Evolutionary conservation across 2,329 filamentous ascomycete genomes (phyloP).

Genomic region (Piedraia hortae): DNA sequence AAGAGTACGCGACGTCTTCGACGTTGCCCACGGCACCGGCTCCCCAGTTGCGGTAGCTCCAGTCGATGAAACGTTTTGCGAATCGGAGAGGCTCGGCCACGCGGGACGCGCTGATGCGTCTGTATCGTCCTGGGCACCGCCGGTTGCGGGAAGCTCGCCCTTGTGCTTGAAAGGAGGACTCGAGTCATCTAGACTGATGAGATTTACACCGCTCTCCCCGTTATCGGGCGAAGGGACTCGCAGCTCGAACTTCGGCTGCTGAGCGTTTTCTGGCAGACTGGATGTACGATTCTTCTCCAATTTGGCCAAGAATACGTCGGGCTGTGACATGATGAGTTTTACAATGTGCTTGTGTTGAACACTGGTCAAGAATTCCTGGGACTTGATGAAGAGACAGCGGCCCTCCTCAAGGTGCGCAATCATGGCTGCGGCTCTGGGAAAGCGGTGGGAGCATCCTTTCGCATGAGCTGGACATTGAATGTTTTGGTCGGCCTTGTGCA

Average conservation of each 20-base stretch:
- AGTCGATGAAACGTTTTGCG: too few species aligned
- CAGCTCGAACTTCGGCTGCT: not conserved
- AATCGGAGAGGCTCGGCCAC: too few species aligned
- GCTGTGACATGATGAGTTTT: constrained; percentile 8
- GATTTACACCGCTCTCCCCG: constrained; percentile 3
- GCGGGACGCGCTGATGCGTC: too few species aligned
- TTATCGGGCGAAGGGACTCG: constrained; percentile 2
- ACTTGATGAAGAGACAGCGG: constrained; percentile 19
- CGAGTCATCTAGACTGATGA: constrained; percentile 5
- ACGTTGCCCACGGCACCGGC: constrained; percentile 3
- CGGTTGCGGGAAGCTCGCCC: not conserved
- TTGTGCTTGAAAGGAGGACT: too few species aligned
- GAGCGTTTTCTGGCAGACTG: not conserved
- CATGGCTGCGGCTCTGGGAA: constrained; percentile 21
- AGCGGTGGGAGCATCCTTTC: constrained; percentile 21
- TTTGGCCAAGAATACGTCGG: constrained; percentile 5
- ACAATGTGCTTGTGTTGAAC: constrained; percentile 24
- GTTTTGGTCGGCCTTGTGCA: constrained; percentile 18
- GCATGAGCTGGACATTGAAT: constrained; percentile 18
- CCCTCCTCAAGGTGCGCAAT: constrained; percentile 28
- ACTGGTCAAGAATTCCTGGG: constrained; percentile 19
- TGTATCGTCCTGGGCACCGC: too few species aligned
- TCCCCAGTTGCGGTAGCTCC: too few species aligned
- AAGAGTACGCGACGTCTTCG: constrained; percentile 7
- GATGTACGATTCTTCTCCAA: constrained; percentile 2